Percentiles rank a stretch among this genome's conserved stretches.
Evolutionary conservation across 2,329 filamentous ascomycete genomes (phyloP).

Genomic region (Alternaria ethzedia): DNA sequence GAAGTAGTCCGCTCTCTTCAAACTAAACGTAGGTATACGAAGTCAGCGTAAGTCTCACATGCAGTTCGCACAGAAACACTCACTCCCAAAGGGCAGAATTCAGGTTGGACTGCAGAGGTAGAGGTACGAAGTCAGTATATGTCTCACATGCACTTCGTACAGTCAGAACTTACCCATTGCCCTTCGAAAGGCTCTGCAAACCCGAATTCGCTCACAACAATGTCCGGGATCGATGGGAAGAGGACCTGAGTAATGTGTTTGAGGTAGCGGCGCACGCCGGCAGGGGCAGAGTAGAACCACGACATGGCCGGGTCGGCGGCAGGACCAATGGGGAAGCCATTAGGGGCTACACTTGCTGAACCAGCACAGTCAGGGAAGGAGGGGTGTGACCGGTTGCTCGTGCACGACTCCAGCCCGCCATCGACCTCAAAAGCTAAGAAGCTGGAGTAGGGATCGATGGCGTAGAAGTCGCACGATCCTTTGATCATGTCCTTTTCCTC

Average conservation of each 20-base stretch:
- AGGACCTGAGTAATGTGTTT: conserved; percentile 52
- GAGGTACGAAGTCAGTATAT: neutral
- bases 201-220: conserved; percentile 52
- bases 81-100: conserved; percentile 42
- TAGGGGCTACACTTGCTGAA: conserved; percentile 39
- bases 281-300: conserved; percentile 53
- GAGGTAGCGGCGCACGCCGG: conserved; percentile 50
- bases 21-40: conserved; percentile 28
- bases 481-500: conserved; percentile 52
- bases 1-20: conserved; percentile 51
- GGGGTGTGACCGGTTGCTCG: conserved; percentile 48
- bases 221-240: conserved; percentile 51
- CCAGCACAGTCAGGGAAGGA: conserved; percentile 53
- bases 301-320: conserved; percentile 50
- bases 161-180: conserved; percentile 21
- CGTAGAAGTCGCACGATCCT: conserved; percentile 54
- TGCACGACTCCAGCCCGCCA: conserved; percentile 50
- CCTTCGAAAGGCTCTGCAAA: conserved; percentile 52
- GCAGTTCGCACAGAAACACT: too few relatives aligned
- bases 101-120: neutral
- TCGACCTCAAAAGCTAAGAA: conserved; percentile 40
- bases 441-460: conserved; percentile 48
- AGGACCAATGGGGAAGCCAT: conserved; percentile 55
- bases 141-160: neutral
- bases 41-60: too few relatives aligned